Conservation (phyloP, 1,139 yeast genomes). For the Meyerozyma smithsonii region DNA sequence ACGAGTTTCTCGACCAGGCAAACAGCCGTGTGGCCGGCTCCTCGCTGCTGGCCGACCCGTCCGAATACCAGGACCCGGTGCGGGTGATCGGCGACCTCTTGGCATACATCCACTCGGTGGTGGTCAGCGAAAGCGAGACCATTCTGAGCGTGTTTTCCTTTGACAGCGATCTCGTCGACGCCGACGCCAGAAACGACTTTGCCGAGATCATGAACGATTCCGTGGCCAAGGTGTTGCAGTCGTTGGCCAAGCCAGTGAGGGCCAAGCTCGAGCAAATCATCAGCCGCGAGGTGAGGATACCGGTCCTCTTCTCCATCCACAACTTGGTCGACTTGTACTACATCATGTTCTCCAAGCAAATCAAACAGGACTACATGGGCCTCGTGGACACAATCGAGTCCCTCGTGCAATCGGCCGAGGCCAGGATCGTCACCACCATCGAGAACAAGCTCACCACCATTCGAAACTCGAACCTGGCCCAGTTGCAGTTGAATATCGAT, state of each 20-base stretch:
- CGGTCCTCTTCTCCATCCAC: constrained; percentile 52
- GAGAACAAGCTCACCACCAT: constrained; percentile 39
- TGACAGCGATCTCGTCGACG: constrained; percentile 13
- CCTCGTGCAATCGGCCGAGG: constrained; percentile 29
- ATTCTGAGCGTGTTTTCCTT: constrained; percentile 42
- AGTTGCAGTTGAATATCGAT: constrained; percentile 40
- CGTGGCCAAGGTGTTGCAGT: constrained; percentile 27
- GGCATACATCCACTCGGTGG: constrained; percentile 86
- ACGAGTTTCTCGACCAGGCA: constrained; percentile 56
- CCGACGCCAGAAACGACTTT: constrained; percentile 14
- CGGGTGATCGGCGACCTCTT: constrained; percentile 82
- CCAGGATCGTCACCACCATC: constrained; percentile 37
- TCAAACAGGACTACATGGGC: constrained; percentile 15
- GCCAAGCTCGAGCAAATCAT: constrained; percentile 63
- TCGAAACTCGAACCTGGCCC: constrained; percentile 36
- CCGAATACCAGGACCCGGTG: constrained; percentile 67
- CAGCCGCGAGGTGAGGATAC: constrained; percentile 57
- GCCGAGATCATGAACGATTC: constrained; percentile 27
- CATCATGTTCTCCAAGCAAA: constrained; percentile 59
- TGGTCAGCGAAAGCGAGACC: constrained; percentile 83
- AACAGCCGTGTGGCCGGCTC: constrained; percentile 19
- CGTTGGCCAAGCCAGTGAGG: constrained; percentile 39
- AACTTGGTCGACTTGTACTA: constrained; percentile 64
- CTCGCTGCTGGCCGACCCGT: constrained; percentile 40
- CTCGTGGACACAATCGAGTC: constrained; percentile 22